Evolutionary conservation across 371 early-diverging fungal species (phyloP), one percentile per base, ranked within the genome.

Genomic region (Syncephalastrum sp.): DNA sequence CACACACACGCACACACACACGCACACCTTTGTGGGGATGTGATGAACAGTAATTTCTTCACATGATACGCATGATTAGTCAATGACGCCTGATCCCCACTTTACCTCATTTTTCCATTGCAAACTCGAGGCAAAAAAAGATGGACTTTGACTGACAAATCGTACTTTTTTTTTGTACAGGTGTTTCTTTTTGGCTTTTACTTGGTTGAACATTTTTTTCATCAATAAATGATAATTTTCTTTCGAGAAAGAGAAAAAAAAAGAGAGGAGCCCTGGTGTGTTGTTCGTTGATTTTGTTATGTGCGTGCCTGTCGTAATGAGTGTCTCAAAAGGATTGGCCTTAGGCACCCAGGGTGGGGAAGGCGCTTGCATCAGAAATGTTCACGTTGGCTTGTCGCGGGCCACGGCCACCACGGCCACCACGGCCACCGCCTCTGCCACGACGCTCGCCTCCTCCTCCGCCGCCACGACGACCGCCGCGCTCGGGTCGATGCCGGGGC

Each of bases 281-380:
- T 33, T 33, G 38, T 33, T 5, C 12, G 42, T 47, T 21, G 50
- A 50, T 24, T 5, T n/a, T 50, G n/a, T n/a, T n/a, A 5, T 17
- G 50, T n/a, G n/a, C 5, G 25, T n/a, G 25, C 23, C 17, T 17
- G 27, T 17, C 17, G 50, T 25, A 27, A 50, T 13, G 23, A 49
- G 4, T 50, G 5, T 50, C 27, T 16, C 16, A 8, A 24, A 49
- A 10, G 10, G 24, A 10, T 24, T 45, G 3, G 16, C 21, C 46
- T 78, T 76, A 70, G 59, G 80, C 71, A 43, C 87, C 86, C 45
- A 91, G 81, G 38, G 82, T 79, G 42, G 92, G 92, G 83, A 92
- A 92, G 42, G 88, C 88, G 60, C 68, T 78, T 50, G 75, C 64
- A 75, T 92, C 91, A 33, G 79, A 75, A 47, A 90, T 67, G 60